These are phyloP conservation scores for Ophiostoma tasmaniense DNA, from an alignment of 2,329 filamentous ascomycete species.

Conservation along the genomic window DNA sequence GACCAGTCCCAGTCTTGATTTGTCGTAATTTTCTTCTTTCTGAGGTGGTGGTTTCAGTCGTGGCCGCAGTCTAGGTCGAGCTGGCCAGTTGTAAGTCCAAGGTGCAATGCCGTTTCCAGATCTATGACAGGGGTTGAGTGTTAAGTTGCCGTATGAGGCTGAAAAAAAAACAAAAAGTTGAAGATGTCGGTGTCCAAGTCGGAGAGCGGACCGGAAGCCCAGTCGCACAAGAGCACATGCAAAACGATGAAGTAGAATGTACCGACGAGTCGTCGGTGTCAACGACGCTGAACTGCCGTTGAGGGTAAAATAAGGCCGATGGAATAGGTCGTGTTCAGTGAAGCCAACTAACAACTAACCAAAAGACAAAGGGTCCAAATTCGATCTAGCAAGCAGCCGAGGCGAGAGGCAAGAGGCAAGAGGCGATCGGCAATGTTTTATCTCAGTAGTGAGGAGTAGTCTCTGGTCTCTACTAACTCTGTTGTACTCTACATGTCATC, in stretches of 20 bases:
- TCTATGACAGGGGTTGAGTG: not conserved
- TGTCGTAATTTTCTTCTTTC: not conserved
- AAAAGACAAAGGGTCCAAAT: not conserved
- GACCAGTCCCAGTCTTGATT: not conserved
- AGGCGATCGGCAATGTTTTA: not conserved
- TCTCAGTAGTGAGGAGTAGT: not conserved
- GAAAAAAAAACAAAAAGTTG: not conserved
- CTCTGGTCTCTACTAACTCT: too few species aligned
- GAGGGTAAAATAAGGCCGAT: not conserved
- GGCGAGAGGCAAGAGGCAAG: not conserved
- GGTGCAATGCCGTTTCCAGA: not conserved
- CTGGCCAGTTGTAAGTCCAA: not conserved
- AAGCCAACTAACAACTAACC: not conserved
- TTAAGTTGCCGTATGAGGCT: not conserved
- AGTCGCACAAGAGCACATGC: not conserved
- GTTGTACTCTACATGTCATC: not conserved
- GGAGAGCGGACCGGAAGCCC: not conserved
- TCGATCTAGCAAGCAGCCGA: too few species aligned
- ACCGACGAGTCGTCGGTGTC: not conserved
- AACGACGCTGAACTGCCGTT: not conserved
- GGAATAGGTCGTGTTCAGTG: not conserved
- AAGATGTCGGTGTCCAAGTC: not conserved
- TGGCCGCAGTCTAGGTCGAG: not conserved
- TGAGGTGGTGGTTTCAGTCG: not conserved
- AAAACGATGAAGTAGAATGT: not conserved